These are phyloP conservation scores for Euphrasia arctica DNA, from an alignment of 305 asterid species.

Conservation along the genomic window DNA sequence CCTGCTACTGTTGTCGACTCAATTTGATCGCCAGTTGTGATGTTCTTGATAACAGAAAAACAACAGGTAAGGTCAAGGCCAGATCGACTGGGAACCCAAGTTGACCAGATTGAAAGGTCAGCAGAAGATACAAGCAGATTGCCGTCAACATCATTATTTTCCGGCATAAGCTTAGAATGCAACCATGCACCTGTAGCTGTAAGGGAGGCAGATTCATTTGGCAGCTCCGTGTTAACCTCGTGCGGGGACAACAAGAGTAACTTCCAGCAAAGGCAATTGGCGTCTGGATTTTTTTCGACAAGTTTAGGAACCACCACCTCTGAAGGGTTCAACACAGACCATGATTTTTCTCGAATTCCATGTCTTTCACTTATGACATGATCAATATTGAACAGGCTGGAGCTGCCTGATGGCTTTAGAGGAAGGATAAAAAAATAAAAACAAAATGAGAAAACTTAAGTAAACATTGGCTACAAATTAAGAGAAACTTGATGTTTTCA, in stretches of 20 bases:
- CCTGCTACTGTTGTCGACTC: conserved; percentile 50
- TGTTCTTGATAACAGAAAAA: conserved; percentile 69
- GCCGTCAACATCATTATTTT: conserved; percentile 25
- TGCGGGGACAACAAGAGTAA: conserved; percentile 57
- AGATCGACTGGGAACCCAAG: conserved; percentile 51
- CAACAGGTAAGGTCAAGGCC: conserved; percentile 50
- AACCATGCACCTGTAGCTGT: conserved; percentile 62
- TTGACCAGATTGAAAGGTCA: conserved; percentile 77
- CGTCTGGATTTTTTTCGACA: conserved; percentile 48
- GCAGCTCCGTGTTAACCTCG: conserved; percentile 30
- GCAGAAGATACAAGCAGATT: conserved; percentile 60
- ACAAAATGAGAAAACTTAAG: background rate
- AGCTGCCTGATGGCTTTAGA: conserved; percentile 48
- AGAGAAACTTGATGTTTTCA: conserved; percentile 10
- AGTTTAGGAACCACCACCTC: conserved; percentile 69
- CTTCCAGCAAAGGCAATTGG: conserved; percentile 94
- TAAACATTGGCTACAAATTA: conserved; percentile 18
- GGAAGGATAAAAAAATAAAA: conserved; percentile 10
- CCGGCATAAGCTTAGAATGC: conserved; percentile 73
- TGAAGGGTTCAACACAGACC: conserved; percentile 79
- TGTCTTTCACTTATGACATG: conserved; percentile 57
- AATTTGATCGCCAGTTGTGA: conserved; percentile 37
- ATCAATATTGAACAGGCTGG: conserved; percentile 55
- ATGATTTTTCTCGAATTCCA: conserved; percentile 57
- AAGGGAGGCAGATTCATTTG: conserved; percentile 30